Conservation (phyloP, 805 yeast genomes). For the Saccharomyces kudriavzevii region DNA sequence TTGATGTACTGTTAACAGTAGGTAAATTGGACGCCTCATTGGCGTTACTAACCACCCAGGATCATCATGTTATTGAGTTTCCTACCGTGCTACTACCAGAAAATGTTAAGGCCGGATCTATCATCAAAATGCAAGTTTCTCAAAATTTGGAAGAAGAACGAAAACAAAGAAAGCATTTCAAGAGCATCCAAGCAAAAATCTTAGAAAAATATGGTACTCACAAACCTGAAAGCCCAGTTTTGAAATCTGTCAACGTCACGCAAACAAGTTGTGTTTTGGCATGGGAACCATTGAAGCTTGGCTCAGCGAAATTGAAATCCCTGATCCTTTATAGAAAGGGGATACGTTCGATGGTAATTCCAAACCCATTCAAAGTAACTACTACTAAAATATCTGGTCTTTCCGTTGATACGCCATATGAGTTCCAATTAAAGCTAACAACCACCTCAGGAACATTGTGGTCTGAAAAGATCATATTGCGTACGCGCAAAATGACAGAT, state of each 20-base stretch:
- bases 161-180: constrained; percentile 51
- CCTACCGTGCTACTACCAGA: constrained; percentile 91
- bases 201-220: constrained; percentile 61
- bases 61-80: constrained; percentile 90
- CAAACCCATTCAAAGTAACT: constrained; percentile 68
- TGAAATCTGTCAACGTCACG: constrained; percentile 69
- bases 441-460: constrained; percentile 84
- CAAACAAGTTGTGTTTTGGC: constrained; percentile 92
- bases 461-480: constrained; percentile 60
- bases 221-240: constrained; percentile 62
- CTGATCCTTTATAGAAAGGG: constrained; percentile 60
- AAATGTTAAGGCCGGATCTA: constrained; percentile 86
- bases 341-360: constrained; percentile 68
- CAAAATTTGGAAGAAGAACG: constrained; percentile 62
- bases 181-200: constrained; percentile 63
- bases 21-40: constrained; percentile 94
- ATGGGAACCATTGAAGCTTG: constrained; percentile 83
- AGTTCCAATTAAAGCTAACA: constrained; percentile 69
- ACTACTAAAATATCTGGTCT: constrained; percentile 87
- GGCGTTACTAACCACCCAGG: constrained; percentile 80
- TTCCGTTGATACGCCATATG: constrained; percentile 75
- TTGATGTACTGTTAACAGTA: constrained; percentile 86
- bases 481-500: constrained; percentile 94
- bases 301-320: constrained; percentile 71
- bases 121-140: constrained; percentile 77